Evolutionary conservation across 768 basidiomycete species (phyloP).

Genomic region (Lactarius evosmus): DNA sequence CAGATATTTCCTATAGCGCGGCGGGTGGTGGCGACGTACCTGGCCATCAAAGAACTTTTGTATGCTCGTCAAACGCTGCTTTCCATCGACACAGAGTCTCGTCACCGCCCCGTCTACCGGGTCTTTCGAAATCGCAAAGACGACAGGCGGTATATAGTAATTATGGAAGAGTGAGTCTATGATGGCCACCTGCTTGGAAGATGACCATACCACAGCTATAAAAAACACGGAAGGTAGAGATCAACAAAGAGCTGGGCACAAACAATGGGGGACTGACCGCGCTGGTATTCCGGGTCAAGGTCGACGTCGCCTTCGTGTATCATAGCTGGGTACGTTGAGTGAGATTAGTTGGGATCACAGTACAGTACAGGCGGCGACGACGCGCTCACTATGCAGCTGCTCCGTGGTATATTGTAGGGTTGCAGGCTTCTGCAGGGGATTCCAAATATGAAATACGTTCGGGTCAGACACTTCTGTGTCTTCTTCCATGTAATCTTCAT

Average conservation of each 20-base stretch:
- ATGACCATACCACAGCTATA: slow-evolving; percentile 75
- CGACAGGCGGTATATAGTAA: slow-evolving; percentile 78
- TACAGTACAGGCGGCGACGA: background rate
- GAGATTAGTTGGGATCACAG: background rate
- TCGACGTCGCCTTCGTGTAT: slow-evolving; percentile 72
- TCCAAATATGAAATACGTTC: slow-evolving; percentile 29
- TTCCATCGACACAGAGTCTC: slow-evolving; percentile 69
- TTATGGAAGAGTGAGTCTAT: slow-evolving; percentile 78
- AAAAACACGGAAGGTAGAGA: background rate
- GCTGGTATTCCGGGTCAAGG: slow-evolving; percentile 66
- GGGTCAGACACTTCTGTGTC: slow-evolving; percentile 21
- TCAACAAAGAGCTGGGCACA: background rate
- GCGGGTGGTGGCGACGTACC: slow-evolving; percentile 36
- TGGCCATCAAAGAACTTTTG: slow-evolving; percentile 69
- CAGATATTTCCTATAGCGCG: background rate
- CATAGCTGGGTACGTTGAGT: slow-evolving; percentile 39
- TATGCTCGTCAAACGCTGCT: slow-evolving; percentile 76
- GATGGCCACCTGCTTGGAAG: slow-evolving; percentile 66
- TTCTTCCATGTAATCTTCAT: slow-evolving; percentile 18
- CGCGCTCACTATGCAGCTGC: slow-evolving; percentile 30
- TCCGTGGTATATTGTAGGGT: slow-evolving; percentile 30
- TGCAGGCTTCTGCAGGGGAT: slow-evolving; percentile 24
- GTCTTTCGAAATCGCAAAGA: slow-evolving; percentile 49
- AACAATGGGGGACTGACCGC: slow-evolving; percentile 45
- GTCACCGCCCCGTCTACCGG: slow-evolving; percentile 41